A percentile compares a stretch with the other conserved stretches of the same genome.
Conservation (phyloP, 2,329 filamentous ascomycete genomes). For the Zalaria sp. region DNA sequence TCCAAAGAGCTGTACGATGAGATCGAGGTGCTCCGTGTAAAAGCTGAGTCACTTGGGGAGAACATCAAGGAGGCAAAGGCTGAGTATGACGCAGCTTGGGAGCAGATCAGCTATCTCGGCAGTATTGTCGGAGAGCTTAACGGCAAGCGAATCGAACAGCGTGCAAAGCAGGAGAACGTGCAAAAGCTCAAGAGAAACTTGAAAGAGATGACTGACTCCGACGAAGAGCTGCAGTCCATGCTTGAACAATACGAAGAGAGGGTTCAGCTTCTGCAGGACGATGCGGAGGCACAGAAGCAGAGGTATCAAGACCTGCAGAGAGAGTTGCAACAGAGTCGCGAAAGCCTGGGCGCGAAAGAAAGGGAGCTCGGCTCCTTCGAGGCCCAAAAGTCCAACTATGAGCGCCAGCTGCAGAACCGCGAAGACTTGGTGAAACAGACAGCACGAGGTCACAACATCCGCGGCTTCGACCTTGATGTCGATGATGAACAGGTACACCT, state of each 20-base stretch:
- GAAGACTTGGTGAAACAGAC: slow-evolving; percentile 64
- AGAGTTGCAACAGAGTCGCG: slow-evolving; percentile 32
- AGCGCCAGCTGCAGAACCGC: slow-evolving; percentile 61
- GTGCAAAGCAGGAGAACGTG: slow-evolving; percentile 56
- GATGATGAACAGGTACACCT: slow-evolving; percentile 57
- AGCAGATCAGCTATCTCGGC: slow-evolving; percentile 59
- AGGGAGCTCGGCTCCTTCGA: slow-evolving; percentile 62
- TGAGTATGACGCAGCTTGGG: slow-evolving; percentile 51
- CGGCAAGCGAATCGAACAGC: slow-evolving; percentile 61
- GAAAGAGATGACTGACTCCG: slow-evolving; percentile 63
- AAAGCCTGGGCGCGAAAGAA: slow-evolving; percentile 30
- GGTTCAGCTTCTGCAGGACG: slow-evolving; percentile 50
- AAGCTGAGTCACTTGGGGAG: slow-evolving; percentile 14
- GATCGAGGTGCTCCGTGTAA: slow-evolving; percentile 5
- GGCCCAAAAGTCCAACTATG: slow-evolving; percentile 76
- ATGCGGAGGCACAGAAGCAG: slow-evolving; percentile 42
- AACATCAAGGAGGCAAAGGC: slow-evolving; percentile 22
- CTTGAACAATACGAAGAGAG: slow-evolving; percentile 66
- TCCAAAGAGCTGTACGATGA: slow-evolving; percentile 47
- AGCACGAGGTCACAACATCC: slow-evolving; percentile 62
- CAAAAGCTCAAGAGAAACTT: slow-evolving; percentile 57
- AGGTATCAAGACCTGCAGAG: slow-evolving; percentile 51
- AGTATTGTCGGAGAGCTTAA: slow-evolving; percentile 61
- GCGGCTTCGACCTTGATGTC: slow-evolving; percentile 69
- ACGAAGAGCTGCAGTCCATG: slow-evolving; percentile 57